Evolutionary conservation across 352 stramenopile species (phyloP), one percentile per base, ranked within the genome.

Genomic region (Phytophthora constricta): DNA sequence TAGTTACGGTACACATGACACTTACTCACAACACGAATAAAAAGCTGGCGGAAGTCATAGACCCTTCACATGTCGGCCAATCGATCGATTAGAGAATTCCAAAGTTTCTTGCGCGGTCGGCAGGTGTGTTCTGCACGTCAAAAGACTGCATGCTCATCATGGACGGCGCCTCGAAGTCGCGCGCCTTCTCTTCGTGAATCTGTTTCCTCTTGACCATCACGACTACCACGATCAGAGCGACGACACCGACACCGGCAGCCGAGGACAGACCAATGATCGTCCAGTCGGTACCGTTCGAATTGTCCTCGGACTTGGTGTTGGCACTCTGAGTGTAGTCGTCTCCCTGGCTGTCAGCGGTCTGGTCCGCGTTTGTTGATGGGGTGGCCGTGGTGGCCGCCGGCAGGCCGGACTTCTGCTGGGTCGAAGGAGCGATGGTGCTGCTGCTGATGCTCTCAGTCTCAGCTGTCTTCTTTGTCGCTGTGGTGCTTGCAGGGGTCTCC

Each of bases 101-200:
- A 16, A 78, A 69, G 20, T 59, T 62, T 1, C 74, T 59, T 57
- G 60, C 58, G 26, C 61, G 51, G 19, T 69, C 43, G 33, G 70
- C 65, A 27, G 69, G 65, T 5, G 65, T 72, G 20, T 62, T 59
- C 13, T 68, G 49, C 39, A 62, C 53, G 47, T 69, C 65, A 42
- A 72, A 78, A 45, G 70, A 74, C 33, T 68, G 56, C 10, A 65
- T 53, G 22, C 60, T 72, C 9, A 67, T 26, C 65, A 78, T 68
- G 26, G 70, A 72, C 20, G 53, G 61, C 1, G 27, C 47, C 31
- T 72, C 65, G 5, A 69, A 33, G 33, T 78, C 65, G 19, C 61
- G 70, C 7, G 42, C 57, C 65, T 78, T 78, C 27, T 72, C 43
- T 16, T 78, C 60, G 11, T 49, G 46, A 27, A 78, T 68, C n/a